A percentile compares a stretch with the other conserved stretches of the same genome.
These are phyloP conservation scores for Austropuccinia psidii DNA, from an alignment of 1,284 basidiomycete species.

Conservation along the genomic window DNA sequence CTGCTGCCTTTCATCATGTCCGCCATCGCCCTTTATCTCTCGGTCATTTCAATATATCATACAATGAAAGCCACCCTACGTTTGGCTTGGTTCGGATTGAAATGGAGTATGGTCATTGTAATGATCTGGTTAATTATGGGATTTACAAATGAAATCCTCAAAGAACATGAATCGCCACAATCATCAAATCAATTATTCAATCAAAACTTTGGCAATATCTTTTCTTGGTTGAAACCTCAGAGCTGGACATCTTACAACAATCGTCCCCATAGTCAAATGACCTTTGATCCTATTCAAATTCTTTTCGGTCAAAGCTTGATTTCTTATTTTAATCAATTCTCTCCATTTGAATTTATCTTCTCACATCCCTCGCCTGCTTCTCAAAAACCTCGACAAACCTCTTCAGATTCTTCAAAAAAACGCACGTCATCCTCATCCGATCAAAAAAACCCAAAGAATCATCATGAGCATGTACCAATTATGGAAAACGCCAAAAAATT, in stretches of 20 bases:
- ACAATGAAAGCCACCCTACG: constrained; percentile 6
- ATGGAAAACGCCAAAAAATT: neutral
- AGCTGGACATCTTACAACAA: neutral
- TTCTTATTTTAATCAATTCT: neutral
- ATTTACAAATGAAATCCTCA: neutral
- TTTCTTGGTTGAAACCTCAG: constrained; percentile 2
- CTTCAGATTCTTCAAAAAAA: neutral
- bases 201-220: neutral
- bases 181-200: neutral
- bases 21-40: constrained; percentile 18
- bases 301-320: neutral
- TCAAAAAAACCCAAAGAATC: neutral
- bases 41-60: constrained; percentile 27
- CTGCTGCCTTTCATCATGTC: constrained; percentile 18
- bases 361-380: neutral
- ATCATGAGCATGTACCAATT: neutral
- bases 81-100: constrained; percentile 19
- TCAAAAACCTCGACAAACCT: neutral
- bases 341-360: constrained; percentile 4
- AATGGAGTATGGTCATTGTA: constrained; percentile 22
- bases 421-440: neutral
- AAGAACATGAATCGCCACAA: neutral
- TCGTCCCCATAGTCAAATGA: neutral
- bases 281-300: neutral
- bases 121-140: constrained; percentile 14